Evolutionary conservation across 1,284 basidiomycete species (phyloP).

Genomic region (Inonotus obliquus): DNA sequence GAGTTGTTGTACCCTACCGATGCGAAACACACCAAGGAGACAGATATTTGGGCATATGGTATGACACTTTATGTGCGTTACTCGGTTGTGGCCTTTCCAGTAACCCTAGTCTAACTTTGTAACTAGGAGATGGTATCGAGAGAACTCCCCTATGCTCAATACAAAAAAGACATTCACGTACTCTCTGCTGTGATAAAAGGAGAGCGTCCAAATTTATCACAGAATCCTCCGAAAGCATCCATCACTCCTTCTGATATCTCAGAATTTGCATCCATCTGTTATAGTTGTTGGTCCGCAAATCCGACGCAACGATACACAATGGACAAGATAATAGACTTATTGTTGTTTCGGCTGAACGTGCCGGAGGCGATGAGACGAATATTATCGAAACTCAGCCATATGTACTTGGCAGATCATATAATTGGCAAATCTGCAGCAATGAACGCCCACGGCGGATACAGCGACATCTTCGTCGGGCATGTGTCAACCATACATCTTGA

Average conservation of each 20-base stretch:
- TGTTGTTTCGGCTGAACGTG: no score
- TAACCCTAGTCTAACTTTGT: background rate
- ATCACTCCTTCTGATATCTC: background rate
- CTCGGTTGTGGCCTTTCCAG: background rate
- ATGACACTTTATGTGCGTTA: slow-evolving; percentile 8
- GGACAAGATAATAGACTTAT: no score
- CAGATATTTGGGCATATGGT: slow-evolving; percentile 13
- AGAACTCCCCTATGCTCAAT: background rate
- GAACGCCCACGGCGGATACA: slow-evolving; percentile 1
- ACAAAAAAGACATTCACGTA: background rate
- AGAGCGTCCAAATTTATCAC: background rate
- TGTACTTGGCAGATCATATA: background rate
- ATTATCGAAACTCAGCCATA: background rate
- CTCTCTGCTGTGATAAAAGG: background rate
- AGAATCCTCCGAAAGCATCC: background rate
- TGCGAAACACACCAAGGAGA: background rate
- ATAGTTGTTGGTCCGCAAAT: background rate
- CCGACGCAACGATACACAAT: background rate
- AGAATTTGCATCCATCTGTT: background rate
- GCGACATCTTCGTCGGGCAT: slow-evolving; percentile 1
- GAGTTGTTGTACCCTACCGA: background rate
- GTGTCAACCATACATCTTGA: background rate
- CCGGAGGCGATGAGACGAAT: no score
- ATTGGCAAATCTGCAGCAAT: background rate
- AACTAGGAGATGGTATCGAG: background rate